phyloP scores from a whole-genome alignment of 2,329 filamentous ascomycete genomes.

The Aspergillus aculeatus region DNA sequence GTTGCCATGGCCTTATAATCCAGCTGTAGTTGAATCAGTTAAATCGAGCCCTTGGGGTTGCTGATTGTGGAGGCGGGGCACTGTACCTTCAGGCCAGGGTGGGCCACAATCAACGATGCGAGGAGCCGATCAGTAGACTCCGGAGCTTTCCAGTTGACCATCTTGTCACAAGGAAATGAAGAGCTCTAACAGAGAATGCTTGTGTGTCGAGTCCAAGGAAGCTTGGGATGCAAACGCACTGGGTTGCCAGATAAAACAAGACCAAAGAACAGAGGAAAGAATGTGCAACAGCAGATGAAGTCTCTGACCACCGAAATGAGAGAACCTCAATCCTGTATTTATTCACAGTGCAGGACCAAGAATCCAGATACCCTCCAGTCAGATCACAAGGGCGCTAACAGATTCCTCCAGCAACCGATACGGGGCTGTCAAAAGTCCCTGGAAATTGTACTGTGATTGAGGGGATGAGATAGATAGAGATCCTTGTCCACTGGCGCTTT shows the following conservation, averaged over 20 bases:
- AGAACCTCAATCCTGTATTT: not conserved
- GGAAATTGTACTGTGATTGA: not conserved
- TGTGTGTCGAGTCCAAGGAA: not conserved
- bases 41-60: not conserved
- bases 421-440: not conserved
- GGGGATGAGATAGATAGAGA: not conserved
- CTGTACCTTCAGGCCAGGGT: constrained; percentile 27
- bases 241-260: not conserved
- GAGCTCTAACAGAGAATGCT: not conserved
- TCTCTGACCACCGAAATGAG: not conserved
- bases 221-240: not conserved
- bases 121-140: constrained; percentile 28
- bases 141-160: constrained; percentile 33
- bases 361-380: not conserved
- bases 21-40: constrained; percentile 34
- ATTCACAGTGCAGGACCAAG: not conserved
- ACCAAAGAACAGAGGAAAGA: not conserved
- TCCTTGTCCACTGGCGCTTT: not conserved
- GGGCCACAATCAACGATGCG: constrained; percentile 28
- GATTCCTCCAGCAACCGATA: not conserved
- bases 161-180: constrained; percentile 5
- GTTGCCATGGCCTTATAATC: constrained; percentile 46
- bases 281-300: not conserved
- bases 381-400: not conserved
- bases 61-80: not conserved